These are phyloP conservation scores for Plasmodium inui DNA, from an alignment of 169 alveolate genomes.

Conservation along the genomic window DNA sequence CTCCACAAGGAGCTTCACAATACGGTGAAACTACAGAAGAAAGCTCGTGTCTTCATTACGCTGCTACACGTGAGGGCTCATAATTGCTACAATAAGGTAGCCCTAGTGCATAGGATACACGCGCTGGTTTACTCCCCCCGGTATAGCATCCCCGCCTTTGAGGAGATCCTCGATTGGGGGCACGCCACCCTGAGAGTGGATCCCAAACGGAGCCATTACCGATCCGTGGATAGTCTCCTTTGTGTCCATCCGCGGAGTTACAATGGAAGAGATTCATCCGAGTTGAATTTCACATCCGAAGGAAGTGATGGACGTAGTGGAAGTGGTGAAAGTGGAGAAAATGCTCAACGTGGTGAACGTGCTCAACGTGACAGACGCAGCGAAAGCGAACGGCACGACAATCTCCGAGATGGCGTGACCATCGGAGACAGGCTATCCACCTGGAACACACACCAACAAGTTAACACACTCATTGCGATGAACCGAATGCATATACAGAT, in stretches of 20 bases:
- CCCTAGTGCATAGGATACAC: conserved; percentile 2
- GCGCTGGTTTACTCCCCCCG: not conserved
- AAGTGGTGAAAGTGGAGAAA: not conserved
- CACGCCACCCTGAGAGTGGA: not conserved
- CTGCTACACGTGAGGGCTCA: conserved; percentile 10
- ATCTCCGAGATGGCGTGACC: not conserved
- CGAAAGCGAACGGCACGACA: not conserved
- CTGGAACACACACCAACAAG: not conserved
- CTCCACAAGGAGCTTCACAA: not conserved
- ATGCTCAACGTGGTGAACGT: too few species aligned
- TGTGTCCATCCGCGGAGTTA: not conserved
- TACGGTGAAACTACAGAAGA: conserved; percentile 21
- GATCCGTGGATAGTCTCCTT: not conserved
- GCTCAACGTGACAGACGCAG: not conserved
- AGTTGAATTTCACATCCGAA: not conserved
- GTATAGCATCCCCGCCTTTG: not conserved
- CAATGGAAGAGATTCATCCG: not conserved
- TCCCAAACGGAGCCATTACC: not conserved
- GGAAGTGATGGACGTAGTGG: not conserved
- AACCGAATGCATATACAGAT: conserved; percentile 10
- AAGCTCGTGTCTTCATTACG: conserved; percentile 3
- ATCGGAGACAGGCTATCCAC: not conserved
- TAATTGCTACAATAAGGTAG: not conserved
- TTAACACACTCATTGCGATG: not conserved
- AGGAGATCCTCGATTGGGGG: not conserved